Conservation (phyloP, 2,329 filamentous ascomycete genomes). For the Mariannaea sp. region DNA sequence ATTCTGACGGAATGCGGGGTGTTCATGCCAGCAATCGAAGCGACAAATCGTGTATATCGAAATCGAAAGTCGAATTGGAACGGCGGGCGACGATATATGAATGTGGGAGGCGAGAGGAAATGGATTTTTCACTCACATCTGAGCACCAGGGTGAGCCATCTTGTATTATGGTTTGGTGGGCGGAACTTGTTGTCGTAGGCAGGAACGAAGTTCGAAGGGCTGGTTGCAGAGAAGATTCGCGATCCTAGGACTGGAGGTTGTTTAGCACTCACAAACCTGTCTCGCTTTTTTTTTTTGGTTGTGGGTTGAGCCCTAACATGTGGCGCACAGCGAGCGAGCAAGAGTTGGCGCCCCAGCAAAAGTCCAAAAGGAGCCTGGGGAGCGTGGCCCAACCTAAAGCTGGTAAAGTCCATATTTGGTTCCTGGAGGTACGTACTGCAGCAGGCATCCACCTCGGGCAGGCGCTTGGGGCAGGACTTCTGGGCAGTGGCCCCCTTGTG, state of each 20-base stretch:
- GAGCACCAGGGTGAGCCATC: conserved; percentile 65
- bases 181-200: conserved; percentile 39
- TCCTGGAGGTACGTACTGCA: no score
- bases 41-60: neutral
- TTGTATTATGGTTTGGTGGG: conserved; percentile 47
- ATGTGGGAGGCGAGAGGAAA: conserved; percentile 2
- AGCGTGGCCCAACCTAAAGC: no score
- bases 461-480: no score
- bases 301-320: conserved; percentile 44
- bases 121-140: conserved; percentile 63
- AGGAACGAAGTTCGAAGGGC: conserved; percentile 43
- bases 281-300: conserved; percentile 37
- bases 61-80: conserved; percentile 4
- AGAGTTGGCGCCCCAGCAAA: neutral
- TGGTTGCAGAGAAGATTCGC: conserved; percentile 40
- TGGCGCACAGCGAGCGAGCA: conserved; percentile 22
- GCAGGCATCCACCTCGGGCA: no score
- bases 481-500: no score
- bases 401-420: no score
- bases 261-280: conserved; percentile 34
- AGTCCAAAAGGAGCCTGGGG: neutral
- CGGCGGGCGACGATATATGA: conserved; percentile 1
- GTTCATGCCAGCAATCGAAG: neutral
- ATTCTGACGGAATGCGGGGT: conserved; percentile 12
- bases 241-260: conserved; percentile 38